phyloP scores from a whole-genome alignment of 1,139 yeast species.

The Nematodospora anomalae region DNA sequence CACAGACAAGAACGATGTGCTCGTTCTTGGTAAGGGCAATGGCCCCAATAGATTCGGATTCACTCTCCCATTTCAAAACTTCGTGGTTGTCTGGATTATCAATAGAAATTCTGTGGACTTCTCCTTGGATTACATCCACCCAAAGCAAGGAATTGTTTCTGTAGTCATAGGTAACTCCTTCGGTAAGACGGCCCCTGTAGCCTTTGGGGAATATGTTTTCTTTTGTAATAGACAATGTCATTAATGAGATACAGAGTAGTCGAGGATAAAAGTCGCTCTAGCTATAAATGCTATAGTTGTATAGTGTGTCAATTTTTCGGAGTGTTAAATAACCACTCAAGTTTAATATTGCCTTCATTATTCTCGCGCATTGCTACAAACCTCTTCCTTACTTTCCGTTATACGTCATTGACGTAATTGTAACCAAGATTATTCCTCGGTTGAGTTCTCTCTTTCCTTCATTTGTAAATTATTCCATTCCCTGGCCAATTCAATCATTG shows the following conservation, averaged over 20 bases:
- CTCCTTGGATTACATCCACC: constrained; percentile 66
- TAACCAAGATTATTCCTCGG: too few relatives aligned
- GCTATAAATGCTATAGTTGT: too few relatives aligned
- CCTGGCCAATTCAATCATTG: constrained; percentile 63
- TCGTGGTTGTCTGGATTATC: constrained; percentile 37
- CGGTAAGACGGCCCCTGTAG: constrained; percentile 57
- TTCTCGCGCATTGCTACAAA: too few relatives aligned
- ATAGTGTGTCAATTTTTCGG: too few relatives aligned
- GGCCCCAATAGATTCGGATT: constrained; percentile 55
- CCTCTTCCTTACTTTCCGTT: too few relatives aligned
- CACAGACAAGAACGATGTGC: constrained; percentile 49
- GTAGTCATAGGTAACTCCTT: constrained; percentile 65
- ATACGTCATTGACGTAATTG: too few relatives aligned
- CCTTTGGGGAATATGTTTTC: constrained; percentile 37
- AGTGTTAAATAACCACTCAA: too few relatives aligned
- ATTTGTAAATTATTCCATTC: constrained; percentile 45
- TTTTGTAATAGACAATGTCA: constrained; percentile 13
- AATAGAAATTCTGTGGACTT: constrained; percentile 49
- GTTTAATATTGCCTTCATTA: too few relatives aligned
- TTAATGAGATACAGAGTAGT: constrained; percentile 1
- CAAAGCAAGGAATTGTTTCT: constrained; percentile 59
- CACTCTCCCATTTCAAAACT: constrained; percentile 36
- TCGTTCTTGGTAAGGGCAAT: constrained; percentile 56
- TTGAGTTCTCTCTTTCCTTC: too few relatives aligned
- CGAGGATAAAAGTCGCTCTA: background rate